Evolutionary conservation across 495 filamentous ascomycete species (phyloP), one percentile per base, ranked within the genome.

Genomic region (Evernia prunastri): DNA sequence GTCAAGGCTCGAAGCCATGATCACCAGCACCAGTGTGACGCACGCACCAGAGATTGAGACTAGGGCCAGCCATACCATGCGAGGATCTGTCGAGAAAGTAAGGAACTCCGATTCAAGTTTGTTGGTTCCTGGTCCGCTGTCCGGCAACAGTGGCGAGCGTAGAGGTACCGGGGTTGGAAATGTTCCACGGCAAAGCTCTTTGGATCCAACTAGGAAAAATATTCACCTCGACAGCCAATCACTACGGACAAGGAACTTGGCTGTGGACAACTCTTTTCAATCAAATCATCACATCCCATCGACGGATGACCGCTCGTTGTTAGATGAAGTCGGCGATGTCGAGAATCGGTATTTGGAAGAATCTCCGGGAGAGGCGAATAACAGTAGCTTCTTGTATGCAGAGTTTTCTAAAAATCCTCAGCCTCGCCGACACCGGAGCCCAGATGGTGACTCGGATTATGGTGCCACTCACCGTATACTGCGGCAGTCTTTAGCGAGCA

Each of bases 1-100:
- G 29, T 60, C 63, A 25, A 58, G 63, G 45, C 39, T 65, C n/a
- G 63, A 65, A n/a, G 42, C 63, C 4, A 43, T 60, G 56, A 60
- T 65, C 25, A 45, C 36, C 20, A 53, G 31, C 17, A n/a, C 56
- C 7, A 33, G 29, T 54, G 13, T 20, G 10, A 5, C 29, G 17
- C 15, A 35, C 20, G 5, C 17, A 7, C 23, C 29, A 31, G 51
- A 54, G 6, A 20, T 10, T 18, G 51, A 33, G 29, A 20, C 17
- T 20, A 29, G 12, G 29, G 9, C 18, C 0, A 18, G 0, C 7
- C 29, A 33, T 20, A 33, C 4, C 3, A 18, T 5, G 13, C 51
- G 27, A 10, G 29, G 29, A 15, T 33, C 51, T 2, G 51, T n/a
- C 29, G 20, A 31, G 31, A 27, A 53, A 33, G 29, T 0, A 33